A percentile compares a stretch with the other conserved stretches of the same genome.
These are phyloP conservation scores for Apophysomyces elegans DNA, from an alignment of 371 early-diverging fungal species.

Conservation along the genomic window DNA sequence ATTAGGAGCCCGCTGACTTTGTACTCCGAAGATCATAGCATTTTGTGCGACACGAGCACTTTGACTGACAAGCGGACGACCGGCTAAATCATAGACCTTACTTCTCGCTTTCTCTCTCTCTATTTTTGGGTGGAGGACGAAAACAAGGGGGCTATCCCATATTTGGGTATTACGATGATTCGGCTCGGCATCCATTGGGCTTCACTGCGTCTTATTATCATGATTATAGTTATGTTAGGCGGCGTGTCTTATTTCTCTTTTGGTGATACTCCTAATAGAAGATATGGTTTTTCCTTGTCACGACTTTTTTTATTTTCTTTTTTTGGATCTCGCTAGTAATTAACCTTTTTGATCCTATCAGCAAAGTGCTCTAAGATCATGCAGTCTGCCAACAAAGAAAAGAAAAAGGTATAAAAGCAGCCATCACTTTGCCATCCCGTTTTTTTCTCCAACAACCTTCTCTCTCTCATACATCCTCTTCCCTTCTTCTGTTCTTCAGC, in stretches of 20 bases:
- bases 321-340: no score
- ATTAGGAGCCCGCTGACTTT: neutral
- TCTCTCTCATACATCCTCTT: neutral
- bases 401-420: slow-evolving; percentile 3
- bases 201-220: neutral
- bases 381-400: neutral
- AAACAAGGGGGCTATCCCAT: neutral
- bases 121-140: no score
- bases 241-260: slow-evolving; percentile 9
- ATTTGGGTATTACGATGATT: neutral
- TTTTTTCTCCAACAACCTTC: neutral
- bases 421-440: neutral
- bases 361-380: neutral
- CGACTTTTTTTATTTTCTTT: neutral
- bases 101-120: neutral
- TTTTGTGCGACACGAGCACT: slow-evolving; percentile 5
- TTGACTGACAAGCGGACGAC: neutral
- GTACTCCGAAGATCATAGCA: slow-evolving; percentile 8
- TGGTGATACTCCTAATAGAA: slow-evolving; percentile 4
- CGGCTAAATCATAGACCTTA: slow-evolving; percentile 7
- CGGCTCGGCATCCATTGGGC: neutral
- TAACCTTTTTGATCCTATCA: no score
- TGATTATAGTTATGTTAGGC: neutral
- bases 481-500: neutral
- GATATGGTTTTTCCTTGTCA: neutral